Base-by-base conservation (phyloP, 1,139 yeast genomes). In the Blastobotrys niveus region DNA sequence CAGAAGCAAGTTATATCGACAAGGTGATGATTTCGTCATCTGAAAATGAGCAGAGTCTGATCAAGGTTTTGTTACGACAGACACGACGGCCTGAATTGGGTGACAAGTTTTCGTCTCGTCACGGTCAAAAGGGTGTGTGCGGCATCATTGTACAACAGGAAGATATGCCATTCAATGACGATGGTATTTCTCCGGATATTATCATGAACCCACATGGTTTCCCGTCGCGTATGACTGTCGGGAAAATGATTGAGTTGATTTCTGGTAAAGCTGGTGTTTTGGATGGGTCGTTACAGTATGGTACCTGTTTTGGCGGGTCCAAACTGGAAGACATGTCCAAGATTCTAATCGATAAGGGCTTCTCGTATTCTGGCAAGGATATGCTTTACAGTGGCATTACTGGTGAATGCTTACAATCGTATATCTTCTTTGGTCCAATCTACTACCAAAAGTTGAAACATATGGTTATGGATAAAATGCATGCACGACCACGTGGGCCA, bases 181-280 rank as follows among this genome's bases (percentile, higher is more conserved):
- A 80, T 50, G 97, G 97, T 58, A 77, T 89, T 38, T 72, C 79
- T 3, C 98, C 98, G 0, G 98, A 91, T 67, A 88, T 91, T 54
- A 91, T 91, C 60, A 91, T 91, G 95, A 91, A 91, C 61, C 98
- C 98, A 1, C 98, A 91, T 63, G 98, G 96, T 70, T 91, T 91
- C 80, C 98, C 98, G 53, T 89, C 97, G 32, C 94, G 98, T 74
- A 91, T 91, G 99, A 91, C 99, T 39, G 98, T 91, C 21, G 99
- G 98, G 50, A 91, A 91, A 65, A 91, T 91, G 97, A 82, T 93
- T 56, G 99, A 91, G 64, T 74, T 91, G 52, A 84, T 91, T 22
- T 84, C 96, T 26, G 98, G 98, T 56, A 91, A 91, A 63, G 98
- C 98, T 0, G 98, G 98, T 62, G 97, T 91, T 31, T 68, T 91